A percentile compares a stretch with the other conserved stretches of the same genome.
These are phyloP conservation scores for Tetramitus jugosus DNA, from an alignment of 208 protist species.

Conservation along the genomic window DNA sequence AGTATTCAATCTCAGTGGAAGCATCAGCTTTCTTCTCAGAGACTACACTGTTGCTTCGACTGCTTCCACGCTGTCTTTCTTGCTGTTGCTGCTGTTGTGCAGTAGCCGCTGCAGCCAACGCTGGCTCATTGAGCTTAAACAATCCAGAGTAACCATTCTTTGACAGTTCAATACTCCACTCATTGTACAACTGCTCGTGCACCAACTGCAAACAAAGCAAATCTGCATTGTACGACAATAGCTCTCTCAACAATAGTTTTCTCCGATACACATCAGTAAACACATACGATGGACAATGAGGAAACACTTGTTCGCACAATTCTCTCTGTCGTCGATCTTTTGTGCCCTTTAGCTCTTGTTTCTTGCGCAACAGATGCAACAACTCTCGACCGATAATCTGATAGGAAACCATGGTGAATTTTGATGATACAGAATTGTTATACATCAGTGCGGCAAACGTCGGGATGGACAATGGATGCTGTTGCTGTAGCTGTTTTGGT, in stretches of 20 bases:
- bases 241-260: not conserved
- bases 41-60: not conserved
- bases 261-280: not conserved
- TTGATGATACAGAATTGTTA: not conserved
- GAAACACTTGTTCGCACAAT: not conserved
- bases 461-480: not conserved
- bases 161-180: not conserved
- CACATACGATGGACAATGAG: not conserved
- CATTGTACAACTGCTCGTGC: not conserved
- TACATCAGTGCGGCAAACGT: not conserved
- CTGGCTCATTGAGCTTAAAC: too few species aligned
- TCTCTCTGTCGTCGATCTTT: not conserved
- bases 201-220: not conserved
- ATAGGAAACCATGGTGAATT: not conserved
- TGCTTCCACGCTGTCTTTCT: not conserved
- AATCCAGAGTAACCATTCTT: not conserved
- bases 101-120: too few species aligned
- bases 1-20: not conserved
- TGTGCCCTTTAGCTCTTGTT: not conserved
- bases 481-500: not conserved
- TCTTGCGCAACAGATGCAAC: not conserved
- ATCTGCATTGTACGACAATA: not conserved
- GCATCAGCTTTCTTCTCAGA: too few species aligned
- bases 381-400: not conserved
- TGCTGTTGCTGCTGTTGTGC: not conserved